Percentiles rank a stretch among this genome's conserved stretches.
These are phyloP conservation scores for Coniella lustricola DNA, from an alignment of 2,329 filamentous ascomycete species.

Conservation along the genomic window DNA sequence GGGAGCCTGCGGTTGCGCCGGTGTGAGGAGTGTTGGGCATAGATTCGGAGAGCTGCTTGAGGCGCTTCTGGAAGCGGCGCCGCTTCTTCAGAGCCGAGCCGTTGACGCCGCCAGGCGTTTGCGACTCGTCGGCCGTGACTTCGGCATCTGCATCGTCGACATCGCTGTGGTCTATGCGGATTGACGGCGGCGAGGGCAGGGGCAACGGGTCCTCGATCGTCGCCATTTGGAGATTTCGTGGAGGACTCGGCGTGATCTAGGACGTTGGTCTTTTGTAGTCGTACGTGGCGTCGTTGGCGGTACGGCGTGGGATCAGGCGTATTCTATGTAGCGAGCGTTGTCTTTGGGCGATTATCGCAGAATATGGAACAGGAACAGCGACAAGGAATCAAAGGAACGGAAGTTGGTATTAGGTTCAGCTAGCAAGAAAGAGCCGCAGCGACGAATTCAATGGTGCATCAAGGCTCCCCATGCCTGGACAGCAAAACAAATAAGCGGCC, in stretches of 20 bases:
- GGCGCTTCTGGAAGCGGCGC: conserved; percentile 51
- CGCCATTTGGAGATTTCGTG: conserved; percentile 8
- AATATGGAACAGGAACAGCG: no score
- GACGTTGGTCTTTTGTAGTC: conserved; percentile 32
- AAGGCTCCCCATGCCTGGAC: background rate
- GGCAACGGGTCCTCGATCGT: conserved; percentile 13
- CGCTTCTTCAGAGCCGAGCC: conserved; percentile 52
- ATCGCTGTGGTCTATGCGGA: conserved; percentile 58
- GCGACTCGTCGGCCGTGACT: conserved; percentile 75
- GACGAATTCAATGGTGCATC: background rate
- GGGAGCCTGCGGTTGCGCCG: conserved; percentile 35
- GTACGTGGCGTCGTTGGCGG: background rate
- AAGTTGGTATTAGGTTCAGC: background rate
- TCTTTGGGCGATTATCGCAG: no score
- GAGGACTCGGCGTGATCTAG: background rate
- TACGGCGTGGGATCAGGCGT: no score
- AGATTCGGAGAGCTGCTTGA: conserved; percentile 49
- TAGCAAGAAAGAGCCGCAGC: background rate
- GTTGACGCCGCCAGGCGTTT: conserved; percentile 27
- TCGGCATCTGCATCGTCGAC: conserved; percentile 68
- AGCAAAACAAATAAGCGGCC: background rate
- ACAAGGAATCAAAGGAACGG: no score
- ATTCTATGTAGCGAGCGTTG: no score
- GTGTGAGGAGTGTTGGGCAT: conserved; percentile 58
- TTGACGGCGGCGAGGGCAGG: conserved; percentile 19